These are phyloP conservation scores for Delphinella strobiligena DNA, from an alignment of 2,329 filamentous ascomycete genomes.

Conservation along the genomic window DNA sequence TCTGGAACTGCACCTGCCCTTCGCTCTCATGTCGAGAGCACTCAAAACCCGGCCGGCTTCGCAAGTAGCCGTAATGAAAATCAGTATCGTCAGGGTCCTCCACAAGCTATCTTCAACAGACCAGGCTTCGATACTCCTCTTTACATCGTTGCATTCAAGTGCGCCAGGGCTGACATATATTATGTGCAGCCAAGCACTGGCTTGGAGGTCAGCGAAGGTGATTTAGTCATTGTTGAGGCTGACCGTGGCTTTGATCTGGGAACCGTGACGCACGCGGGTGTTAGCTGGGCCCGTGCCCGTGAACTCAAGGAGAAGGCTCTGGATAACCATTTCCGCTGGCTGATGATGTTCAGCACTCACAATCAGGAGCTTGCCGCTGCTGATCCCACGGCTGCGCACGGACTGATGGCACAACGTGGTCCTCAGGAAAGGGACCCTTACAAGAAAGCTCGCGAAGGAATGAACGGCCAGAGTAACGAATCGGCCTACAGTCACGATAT, in stretches of 20 bases:
- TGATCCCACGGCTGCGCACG: conserved; percentile 6
- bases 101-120: conserved; percentile 18
- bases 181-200: conserved; percentile 95
- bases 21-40: conserved; percentile 11
- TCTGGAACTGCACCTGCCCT: conserved; percentile 9
- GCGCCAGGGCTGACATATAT: conserved; percentile 86
- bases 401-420: conserved; percentile 49
- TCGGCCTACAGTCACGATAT: conserved; percentile 42
- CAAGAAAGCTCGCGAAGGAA: background rate
- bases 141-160: conserved; percentile 94
- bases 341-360: conserved; percentile 81
- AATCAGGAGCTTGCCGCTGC: conserved; percentile 18
- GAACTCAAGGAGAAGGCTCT: conserved; percentile 83
- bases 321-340: conserved; percentile 93
- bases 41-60: conserved; percentile 14
- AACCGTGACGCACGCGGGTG: conserved; percentile 77
- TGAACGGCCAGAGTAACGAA: conserved; percentile 8
- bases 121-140: conserved; percentile 51
- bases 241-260: conserved; percentile 93
- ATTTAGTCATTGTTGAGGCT: conserved; percentile 93
- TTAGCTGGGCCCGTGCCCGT: conserved; percentile 78
- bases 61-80: conserved; percentile 1
- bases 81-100: conserved; percentile 11
- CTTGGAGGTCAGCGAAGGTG: conserved; percentile 76
- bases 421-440: conserved; percentile 6